Base-by-base conservation (phyloP, 2,329 filamentous ascomycete genomes). In the Massarina eburnea region DNA sequence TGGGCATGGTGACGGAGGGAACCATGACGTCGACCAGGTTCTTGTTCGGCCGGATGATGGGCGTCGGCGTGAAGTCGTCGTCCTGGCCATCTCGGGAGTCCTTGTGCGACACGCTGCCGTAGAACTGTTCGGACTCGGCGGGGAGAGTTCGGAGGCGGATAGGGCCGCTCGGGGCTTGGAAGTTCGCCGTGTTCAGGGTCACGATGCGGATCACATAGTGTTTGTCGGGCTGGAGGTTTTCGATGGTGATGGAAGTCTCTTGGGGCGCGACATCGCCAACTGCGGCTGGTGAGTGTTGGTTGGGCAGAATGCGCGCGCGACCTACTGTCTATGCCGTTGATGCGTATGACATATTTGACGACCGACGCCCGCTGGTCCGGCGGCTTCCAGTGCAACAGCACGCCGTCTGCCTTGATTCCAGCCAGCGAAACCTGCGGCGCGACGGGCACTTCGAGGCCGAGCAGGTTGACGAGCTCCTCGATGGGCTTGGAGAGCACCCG, bases 201-300 rank as follows among this genome's bases (percentile, higher is more conserved):
- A 96, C 88, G 43, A 97, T 89, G 49, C 92, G 86, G 21, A 99
- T 85, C 55, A 95, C 95, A 73, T 97, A 97, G 62, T 91, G 95
- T 61, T 89, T 88, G 54, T 87, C 85, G 0, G 94, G 91, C 59
- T 87, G 85, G 7, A 99, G 78, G 30, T 91, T 90, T 24, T 88
- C 91, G 44, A 99, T 91, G 36, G 89, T 91, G 42, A 96, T 91
- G n/a, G 90, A 88, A 0, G 87, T 90, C 67, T 95, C 90, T 55
- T 83, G 81, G 58, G 84, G 83, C 53, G 83, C 85, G 35, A 91
- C 89, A 63, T 96, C 89, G 59, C 91, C 94, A 54, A 96, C 88
- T 90, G 64, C 52, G 52, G 41, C 7, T 32, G 35, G 41, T 54
- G 22, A 54, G 52, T 29, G 40, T 64, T 19, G 38, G 19, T 39